Evolutionary conservation across 1,139 yeast genomes (phyloP), one percentile per base, ranked within the genome.

Genomic region (Arxiozyma bovina): DNA sequence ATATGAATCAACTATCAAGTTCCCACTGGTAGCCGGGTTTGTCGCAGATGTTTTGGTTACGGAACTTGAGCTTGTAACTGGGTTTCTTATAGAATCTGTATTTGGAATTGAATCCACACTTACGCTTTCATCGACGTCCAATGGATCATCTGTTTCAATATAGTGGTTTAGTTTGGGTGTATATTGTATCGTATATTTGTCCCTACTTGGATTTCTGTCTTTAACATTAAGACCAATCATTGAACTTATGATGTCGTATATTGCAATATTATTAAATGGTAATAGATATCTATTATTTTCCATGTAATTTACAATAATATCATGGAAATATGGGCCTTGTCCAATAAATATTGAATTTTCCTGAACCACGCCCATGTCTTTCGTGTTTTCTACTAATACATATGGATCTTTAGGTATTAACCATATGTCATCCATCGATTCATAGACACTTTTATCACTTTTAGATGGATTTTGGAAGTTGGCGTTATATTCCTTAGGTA

Each of bases 331-430:
- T 1, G 97, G 97, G 0, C 98, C 98, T 8, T 77, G 70, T 0
- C 85, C 96, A 48, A 88, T 64, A 66, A 91, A 91, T 17, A 87
- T 64, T 0, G 96, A 91, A 8, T 38, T 27, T 21, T 34, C 15
- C 9, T 30, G 41, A 21, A 25, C 20, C 34, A 20, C 3, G 2
- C 25, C 38, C 2, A 34, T 20, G 21, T 30, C 34, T 9, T 43
- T 43, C 22, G 17, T 21, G 17, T 42, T 38, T 5, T 40, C 38
- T 17, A 40, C 25, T 21, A 89, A 70, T 0, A 87, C 75, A 72
- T 86, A 90, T 0, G 96, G 96, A 6, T 87, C 83, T 40, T 82
- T 77, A 0, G 97, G 96, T 1, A 90, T 73, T 3, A 91, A 70
- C 93, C 96, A 88, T 18, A 90, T 69, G 96, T 46, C 42, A 47